Evolutionary conservation across 2,329 filamentous ascomycete genomes (phyloP), one percentile per base, ranked within the genome.

Genomic region (Pezicula neosporulosa): DNA sequence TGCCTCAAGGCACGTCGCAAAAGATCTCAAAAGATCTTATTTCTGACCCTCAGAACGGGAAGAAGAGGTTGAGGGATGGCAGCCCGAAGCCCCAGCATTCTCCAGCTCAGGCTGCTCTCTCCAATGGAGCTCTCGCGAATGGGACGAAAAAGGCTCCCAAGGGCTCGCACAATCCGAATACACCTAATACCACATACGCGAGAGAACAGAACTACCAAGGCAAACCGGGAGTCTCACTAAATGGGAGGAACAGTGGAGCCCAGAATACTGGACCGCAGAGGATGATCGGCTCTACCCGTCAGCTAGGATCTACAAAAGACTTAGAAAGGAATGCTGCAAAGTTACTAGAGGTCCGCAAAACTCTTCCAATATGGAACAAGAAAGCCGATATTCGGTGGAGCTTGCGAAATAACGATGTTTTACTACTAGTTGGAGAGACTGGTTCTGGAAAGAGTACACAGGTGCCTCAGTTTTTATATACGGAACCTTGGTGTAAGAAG

Each of bases 401-500:
- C 13, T 44, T 68, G n/a, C 55, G 62, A 35, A 36, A 60, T 5
- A 58, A 65, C 18, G 82, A 95, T 62, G 82, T 96, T 1, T 80
- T 99, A 47, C 77, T 99, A 0, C 74, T 99, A 13, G 87, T 94
- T 2, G 93, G 93, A 72, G 93, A 97, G 69, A 99, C 94, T 0
- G 94, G 94, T 67, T 96, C 90, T 13, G 94, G 94, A 66, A 99
- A 99, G 72, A 95, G 89, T 73, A 99, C 94, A 0, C 94, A 99
- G 70, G 86, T 97, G 0, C 93, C 94, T 0, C 94, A 97, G 64
- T 97, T 96, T 56, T 74, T 99, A 7, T 81, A 87, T 43, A 73
- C 77, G 24, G 89, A 97, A 63, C 71, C 82, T 6, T 97, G 92
- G 91, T 96, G 91, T 67, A 77, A 74, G 49, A 79, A 77, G 35